Evolutionary conservation across 2,329 filamentous ascomycete species (phyloP).

Genomic region (Tolypocladium tundrense): DNA sequence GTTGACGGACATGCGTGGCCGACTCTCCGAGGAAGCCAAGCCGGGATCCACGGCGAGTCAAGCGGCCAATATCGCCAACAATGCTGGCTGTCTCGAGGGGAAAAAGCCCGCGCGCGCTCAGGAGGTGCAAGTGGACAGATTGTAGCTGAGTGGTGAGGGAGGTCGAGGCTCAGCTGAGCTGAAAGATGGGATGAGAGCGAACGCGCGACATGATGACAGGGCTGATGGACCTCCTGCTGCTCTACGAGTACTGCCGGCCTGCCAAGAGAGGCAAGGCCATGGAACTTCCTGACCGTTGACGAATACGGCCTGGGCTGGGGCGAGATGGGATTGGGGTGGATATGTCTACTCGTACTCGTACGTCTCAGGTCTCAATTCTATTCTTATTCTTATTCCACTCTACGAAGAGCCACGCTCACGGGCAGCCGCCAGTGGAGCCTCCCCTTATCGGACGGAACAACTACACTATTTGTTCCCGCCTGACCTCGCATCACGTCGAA

Average conservation of each 20-base stretch:
- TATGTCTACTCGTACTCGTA: background rate
- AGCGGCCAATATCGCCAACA: background rate
- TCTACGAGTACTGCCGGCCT: background rate
- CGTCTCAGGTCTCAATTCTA: background rate
- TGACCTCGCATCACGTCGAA: background rate
- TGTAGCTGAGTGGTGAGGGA: background rate
- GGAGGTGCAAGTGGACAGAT: background rate
- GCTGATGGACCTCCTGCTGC: background rate
- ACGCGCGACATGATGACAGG: background rate
- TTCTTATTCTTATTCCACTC: background rate
- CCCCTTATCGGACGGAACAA: background rate
- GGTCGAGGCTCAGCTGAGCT: background rate
- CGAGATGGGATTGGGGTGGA: background rate
- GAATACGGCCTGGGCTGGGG: background rate
- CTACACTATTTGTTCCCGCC: background rate
- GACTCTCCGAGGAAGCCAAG: background rate
- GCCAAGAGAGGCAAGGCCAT: background rate
- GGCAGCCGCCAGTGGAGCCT: background rate
- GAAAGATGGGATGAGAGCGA: background rate
- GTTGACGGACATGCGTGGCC: background rate
- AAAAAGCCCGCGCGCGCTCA: background rate
- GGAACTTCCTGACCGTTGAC: background rate
- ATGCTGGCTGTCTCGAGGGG: background rate
- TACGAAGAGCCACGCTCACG: background rate
- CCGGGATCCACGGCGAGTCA: background rate